Conservation (phyloP, 352 stramenopile species). For the Pseudoperonospora humuli region DNA sequence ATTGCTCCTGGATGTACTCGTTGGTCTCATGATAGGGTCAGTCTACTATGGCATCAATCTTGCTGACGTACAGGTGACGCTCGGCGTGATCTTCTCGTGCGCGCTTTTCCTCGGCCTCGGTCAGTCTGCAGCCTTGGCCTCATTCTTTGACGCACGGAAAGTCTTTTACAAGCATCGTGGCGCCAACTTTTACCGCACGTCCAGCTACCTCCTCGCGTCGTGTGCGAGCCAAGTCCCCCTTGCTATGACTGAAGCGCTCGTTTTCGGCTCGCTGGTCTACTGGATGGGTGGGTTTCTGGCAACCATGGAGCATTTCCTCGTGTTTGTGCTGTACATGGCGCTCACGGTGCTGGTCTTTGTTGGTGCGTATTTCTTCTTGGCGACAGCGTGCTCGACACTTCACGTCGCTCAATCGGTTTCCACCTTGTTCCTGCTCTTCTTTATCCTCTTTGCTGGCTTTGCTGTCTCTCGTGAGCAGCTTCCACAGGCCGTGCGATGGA, state of each 20-base stretch:
- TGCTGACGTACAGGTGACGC: constrained; percentile 26
- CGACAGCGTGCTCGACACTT: constrained; percentile 25
- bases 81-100: constrained; percentile 69
- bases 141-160: constrained; percentile 51
- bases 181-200: constrained; percentile 76
- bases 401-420: constrained; percentile 37
- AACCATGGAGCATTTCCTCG: constrained; percentile 15
- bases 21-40: constrained; percentile 33
- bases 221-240: constrained; percentile 31
- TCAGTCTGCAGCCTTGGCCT: constrained; percentile 54
- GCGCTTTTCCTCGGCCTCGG: constrained; percentile 71
- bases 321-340: constrained; percentile 42
- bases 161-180: constrained; percentile 80
- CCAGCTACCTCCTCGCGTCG: constrained; percentile 59
- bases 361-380: constrained; percentile 35
- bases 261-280: constrained; percentile 79
- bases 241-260: constrained; percentile 42
- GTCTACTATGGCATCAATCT: constrained; percentile 35
- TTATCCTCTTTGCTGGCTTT: constrained; percentile 44
- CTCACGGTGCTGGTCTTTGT: constrained; percentile 40
- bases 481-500: constrained; percentile 26
- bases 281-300: constrained; percentile 60
- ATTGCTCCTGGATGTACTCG: constrained; percentile 24
- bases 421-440: constrained; percentile 34
- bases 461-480: constrained; percentile 33